Evolutionary conservation across 495 filamentous ascomycete genomes (phyloP), one percentile per base, ranked within the genome.

Genomic region (Hypoxylon rickii): DNA sequence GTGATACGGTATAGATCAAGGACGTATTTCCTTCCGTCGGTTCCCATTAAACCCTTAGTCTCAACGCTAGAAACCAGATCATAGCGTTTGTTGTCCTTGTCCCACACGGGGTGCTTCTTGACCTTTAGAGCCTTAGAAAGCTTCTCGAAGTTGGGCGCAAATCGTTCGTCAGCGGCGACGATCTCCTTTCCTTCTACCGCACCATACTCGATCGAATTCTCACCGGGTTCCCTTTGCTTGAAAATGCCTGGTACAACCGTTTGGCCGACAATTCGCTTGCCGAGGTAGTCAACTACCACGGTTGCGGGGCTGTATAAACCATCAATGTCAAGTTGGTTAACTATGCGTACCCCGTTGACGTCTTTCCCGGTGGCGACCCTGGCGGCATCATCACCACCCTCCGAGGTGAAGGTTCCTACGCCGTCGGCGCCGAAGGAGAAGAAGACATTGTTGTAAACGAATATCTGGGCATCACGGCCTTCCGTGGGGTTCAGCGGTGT

Each of bases 361-460:
- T 99, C 95, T 76, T 97, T 99, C 33, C 93, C 94, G 8, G 95
- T 95, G 22, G 95, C 95, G 38, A 97, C 92, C 32, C 94, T 83
- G 8, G 95, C 95, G 36, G 95, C 95, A 72, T 99, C 95, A 66
- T 99, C 93, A 13, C 95, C 95, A 52, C 95, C 95, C 76, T 97
- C 94, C 19, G 84, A 89, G 20, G 90, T 89, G 75, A 99, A 99
- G 24, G 95, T 99, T 24, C 93, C 92, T 44, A 97, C 94, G 34
- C 95, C 95, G 69, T 99, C 95, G 34, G 93, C 94, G 57, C 95
- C 95, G 65, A 96, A 97, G 2, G 94, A 97, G 78, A 93, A 97
- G 78, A 99, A 99, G 51, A 99, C 88, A 73, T 97, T 97, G 77
- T 97, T 97, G 75, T 97, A 97, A 12, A 99, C 92, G 68, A 96